These are phyloP conservation scores for Mitragyna speciosa DNA, from an alignment of 257 asterid species.

Conservation along the genomic window DNA sequence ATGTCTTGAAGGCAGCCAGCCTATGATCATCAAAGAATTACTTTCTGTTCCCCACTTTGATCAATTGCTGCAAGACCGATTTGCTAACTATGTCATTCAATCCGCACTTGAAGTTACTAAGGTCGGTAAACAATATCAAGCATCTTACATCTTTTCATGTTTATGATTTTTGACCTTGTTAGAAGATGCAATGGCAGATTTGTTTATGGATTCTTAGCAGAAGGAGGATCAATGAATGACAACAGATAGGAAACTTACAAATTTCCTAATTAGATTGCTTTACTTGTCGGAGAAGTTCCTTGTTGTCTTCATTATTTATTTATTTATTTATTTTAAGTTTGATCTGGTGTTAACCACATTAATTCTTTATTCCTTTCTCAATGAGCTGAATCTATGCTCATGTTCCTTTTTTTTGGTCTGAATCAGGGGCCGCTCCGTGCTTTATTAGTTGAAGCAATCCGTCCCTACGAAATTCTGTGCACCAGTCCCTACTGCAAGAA, in stretches of 20 bases:
- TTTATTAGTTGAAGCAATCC: slow-evolving; percentile 29
- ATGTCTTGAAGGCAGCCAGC: slow-evolving; percentile 26
- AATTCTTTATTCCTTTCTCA: not conserved
- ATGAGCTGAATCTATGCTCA: not conserved
- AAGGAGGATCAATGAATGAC: not conserved
- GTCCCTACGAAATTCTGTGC: slow-evolving; percentile 31
- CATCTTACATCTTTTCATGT: not conserved
- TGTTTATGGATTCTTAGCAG: not conserved
- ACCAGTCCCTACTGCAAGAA: slow-evolving; percentile 48
- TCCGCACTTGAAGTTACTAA: slow-evolving; percentile 43
- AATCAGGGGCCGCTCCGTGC: slow-evolving; percentile 34
- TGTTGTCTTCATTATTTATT: not conserved
- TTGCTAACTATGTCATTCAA: slow-evolving; percentile 47
- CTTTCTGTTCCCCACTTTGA: slow-evolving; percentile 34
- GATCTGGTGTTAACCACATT: not conserved
- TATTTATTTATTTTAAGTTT: too few species aligned
- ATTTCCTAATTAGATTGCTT: not conserved
- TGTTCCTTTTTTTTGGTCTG: slow-evolving; percentile 3
- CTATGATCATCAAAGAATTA: slow-evolving; percentile 33
- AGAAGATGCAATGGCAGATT: not conserved
- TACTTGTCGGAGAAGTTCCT: not conserved
- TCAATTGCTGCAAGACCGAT: slow-evolving; percentile 43
- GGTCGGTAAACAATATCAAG: slow-evolving; percentile 22
- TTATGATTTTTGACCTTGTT: not conserved
- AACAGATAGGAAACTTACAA: not conserved